Percentiles rank a stretch among this genome's conserved stretches.
These are phyloP conservation scores for Xenoacremonium recifei DNA, from an alignment of 2,329 filamentous ascomycete genomes.

Conservation along the genomic window DNA sequence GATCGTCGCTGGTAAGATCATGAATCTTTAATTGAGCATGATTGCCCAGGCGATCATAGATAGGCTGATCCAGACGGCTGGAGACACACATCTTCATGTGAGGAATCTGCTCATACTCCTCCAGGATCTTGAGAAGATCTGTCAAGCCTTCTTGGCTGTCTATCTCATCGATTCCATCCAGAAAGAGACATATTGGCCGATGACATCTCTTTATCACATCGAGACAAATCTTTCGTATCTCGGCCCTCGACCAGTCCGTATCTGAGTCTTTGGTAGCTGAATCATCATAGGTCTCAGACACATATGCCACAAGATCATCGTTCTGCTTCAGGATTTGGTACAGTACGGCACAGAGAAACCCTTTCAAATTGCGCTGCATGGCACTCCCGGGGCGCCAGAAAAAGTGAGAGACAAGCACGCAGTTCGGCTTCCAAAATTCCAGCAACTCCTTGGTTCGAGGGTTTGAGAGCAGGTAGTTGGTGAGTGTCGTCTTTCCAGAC, in stretches of 20 bases:
- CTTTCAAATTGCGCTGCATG: not conserved
- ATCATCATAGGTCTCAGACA: not conserved
- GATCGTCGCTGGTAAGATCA: constrained; percentile 1
- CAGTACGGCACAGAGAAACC: not conserved
- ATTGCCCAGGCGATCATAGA: not conserved
- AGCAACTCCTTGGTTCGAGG: not conserved
- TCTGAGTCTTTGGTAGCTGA: not conserved
- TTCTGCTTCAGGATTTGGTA: not conserved
- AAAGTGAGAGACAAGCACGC: not conserved
- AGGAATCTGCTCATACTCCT: not conserved
- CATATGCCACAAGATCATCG: not conserved
- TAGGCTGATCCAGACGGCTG: constrained; percentile 1
- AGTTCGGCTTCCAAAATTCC: not conserved
- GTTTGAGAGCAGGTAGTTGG: not conserved
- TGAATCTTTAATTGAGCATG: constrained; percentile 2
- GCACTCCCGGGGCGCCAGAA: not conserved
- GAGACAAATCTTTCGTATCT: not conserved
- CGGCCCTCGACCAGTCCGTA: not conserved
- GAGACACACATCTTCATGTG: constrained; percentile 8
- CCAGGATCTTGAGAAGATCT: not conserved
- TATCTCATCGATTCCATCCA: not conserved
- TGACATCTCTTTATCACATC: not conserved
- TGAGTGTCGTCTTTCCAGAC: not conserved
- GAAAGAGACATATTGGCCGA: not conserved
- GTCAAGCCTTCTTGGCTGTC: not conserved